Percentiles rank a stretch among this genome's conserved stretches.
Conservation (phyloP, 371 early-diverging fungal genomes). For the Basidiobolus meristosporus region DNA sequence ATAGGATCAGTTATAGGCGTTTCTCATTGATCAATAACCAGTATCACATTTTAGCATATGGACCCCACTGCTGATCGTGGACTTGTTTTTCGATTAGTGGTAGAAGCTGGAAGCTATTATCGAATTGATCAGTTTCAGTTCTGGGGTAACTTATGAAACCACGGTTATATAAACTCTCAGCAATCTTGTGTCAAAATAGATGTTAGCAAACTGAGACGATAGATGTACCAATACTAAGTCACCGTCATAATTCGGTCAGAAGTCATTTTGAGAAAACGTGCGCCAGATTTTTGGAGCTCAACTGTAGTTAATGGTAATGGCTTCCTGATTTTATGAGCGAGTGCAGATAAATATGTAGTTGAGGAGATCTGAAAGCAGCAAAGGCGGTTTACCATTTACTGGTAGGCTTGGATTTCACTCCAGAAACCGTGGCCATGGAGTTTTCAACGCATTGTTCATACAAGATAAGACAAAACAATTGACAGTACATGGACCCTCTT, state of each 20-base stretch:
- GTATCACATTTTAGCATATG: conserved; percentile 32
- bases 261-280: conserved; percentile 48
- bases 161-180: conserved; percentile 65
- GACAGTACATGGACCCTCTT: conserved; percentile 57
- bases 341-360: neutral
- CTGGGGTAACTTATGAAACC: conserved; percentile 98
- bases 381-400: conserved; percentile 50
- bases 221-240: no score
- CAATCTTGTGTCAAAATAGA: conserved; percentile 22
- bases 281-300: conserved; percentile 81
- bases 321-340: conserved; percentile 25
- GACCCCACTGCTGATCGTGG: conserved; percentile 35
- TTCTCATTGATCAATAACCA: neutral
- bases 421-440: conserved; percentile 34
- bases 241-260: conserved; percentile 76
- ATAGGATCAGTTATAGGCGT: neutral
- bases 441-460: conserved; percentile 49
- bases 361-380: neutral
- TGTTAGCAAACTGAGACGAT: no score
- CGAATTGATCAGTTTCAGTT: conserved; percentile 97
- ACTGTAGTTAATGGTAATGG: conserved; percentile 92
- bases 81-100: conserved; percentile 43
- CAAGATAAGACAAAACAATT: conserved; percentile 35
- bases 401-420: conserved; percentile 35
- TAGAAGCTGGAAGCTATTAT: conserved; percentile 49